These are phyloP conservation scores for Apocynum venetum DNA, from an alignment of 257 asterid genomes.

Conservation along the genomic window DNA sequence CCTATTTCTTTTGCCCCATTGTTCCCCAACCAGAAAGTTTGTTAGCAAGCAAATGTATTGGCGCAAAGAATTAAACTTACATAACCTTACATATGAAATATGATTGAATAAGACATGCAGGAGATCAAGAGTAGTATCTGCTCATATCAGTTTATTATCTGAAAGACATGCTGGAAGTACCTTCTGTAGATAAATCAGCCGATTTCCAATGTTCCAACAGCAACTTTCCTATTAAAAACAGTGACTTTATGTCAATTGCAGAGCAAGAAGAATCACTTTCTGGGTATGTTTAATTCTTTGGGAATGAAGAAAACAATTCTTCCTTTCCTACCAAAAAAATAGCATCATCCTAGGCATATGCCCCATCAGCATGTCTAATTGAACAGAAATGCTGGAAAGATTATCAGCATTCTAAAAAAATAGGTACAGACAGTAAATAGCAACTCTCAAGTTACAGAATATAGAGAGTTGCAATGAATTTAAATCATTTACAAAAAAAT, in stretches of 20 bases:
- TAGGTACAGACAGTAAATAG: not conserved
- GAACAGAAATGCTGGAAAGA: not conserved
- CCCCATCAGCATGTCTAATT: not conserved
- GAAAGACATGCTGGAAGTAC: constrained; percentile 31
- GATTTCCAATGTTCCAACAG: constrained; percentile 76
- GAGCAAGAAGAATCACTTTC: not conserved
- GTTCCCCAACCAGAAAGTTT: not conserved
- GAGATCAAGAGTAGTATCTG: too few species aligned
- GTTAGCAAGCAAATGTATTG: not conserved
- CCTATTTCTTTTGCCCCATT: not conserved
- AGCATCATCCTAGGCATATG: not conserved
- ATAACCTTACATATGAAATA: not conserved
- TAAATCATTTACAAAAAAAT: not conserved
- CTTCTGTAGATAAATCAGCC: constrained; percentile 64
- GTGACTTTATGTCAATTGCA: constrained; percentile 12
- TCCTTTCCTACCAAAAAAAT: not conserved
- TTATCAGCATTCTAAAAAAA: not conserved
- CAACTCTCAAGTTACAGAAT: not conserved
- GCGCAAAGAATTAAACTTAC: not conserved
- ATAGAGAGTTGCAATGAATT: not conserved
- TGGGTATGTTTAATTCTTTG: not conserved
- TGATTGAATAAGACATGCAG: not conserved
- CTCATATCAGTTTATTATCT: too few species aligned
- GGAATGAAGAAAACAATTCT: not conserved
- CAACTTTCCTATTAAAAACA: constrained; percentile 56